Base-by-base conservation (phyloP, 148 eudicot species). In the Agrostemma githago region DNA sequence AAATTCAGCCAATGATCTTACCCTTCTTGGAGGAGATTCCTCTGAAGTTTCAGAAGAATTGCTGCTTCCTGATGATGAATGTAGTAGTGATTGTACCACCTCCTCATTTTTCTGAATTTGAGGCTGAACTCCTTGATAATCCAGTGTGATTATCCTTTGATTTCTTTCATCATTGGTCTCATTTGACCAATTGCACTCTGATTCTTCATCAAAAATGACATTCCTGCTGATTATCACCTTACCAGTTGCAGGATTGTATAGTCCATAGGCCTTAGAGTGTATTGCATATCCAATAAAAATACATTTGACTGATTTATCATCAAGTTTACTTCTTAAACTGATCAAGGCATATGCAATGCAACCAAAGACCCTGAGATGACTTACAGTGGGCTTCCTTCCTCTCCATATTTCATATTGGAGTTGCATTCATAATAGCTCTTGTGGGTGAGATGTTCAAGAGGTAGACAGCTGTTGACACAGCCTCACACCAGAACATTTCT, bases 181-280 rank as follows among this genome's bases (percentile, higher is more conserved):
- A 6, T 21, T 17, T 6, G 8, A 1, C 71, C 71, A 75, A 34
- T 8, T 15, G 65, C 71, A 65, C 2, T 39, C 4, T 34, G 10
- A 51, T 15, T 67, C 72, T 39, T 76, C 68, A 59, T 70, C 16
- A 12, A 72, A 65, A 11, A 62, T 15, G 1, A 71, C 71, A 71
- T 71, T 65, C 34, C 62, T 62, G 43, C 75, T 75, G 5, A 75
- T 17, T 60, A 64, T 12, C 2, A 80, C 7, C 8, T 75, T 71
- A 14, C 56, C 73, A 76, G 68, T 80, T 6, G 64, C 4, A 12
- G 74, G 76, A 20, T 80, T 62, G 66, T 70, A 76, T 11, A 80
- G 17, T 17, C 51, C 53, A 34, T 80, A 71, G 54, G 69, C 76
- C 59, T 80, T 76, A 16, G 79, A 76, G 4, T 71, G 3, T 15